Base-by-base conservation (phyloP, 306 rosid species). In the Pachyrhizus erosus region DNA sequence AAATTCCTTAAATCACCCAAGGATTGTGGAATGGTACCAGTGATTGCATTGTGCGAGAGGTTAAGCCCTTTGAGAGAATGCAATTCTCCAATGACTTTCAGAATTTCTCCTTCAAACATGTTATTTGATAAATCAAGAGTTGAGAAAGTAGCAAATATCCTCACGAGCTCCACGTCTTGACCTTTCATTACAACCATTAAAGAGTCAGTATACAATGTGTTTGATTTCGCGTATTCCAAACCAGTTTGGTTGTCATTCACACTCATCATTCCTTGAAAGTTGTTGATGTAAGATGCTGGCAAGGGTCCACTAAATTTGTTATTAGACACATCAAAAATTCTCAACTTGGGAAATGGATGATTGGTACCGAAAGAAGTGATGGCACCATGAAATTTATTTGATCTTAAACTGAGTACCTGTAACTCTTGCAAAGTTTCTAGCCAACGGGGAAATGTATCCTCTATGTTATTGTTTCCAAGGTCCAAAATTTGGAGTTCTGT, bases 341-440 rank as follows among this genome's bases (percentile, higher is more conserved):
- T 58, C 34, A 58, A 12, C 0, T 3, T 58, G 7, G 33, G 9
- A 24, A 58, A 58, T 10, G 34, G 65, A 9, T 5, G 66, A 12
- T 85, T 66, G 2, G 29, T 58, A 26, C 4, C 37, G 4, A 71
- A 46, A 61, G 37, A 15, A 1, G n/a, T 11, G 26, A 90, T 86
- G 39, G 6, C 5, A 48, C 91, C 94, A 75, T 66, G n/a, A 29
- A 90, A 66, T 15, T 33, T 86, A 9, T 88, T 90, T 14, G 85
- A 73, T 6, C 87, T 18, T 21, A 90, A 70, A 21, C 65, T 43
- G 23, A 90, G 87, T 61, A 83, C 87, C 1, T 66, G 79, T 1
- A 90, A 83, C 14, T 37, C 1, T 2, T 70, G 76, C 2, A 87
- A 76, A 24, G 52, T 17, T 49, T 70, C 87, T 60, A 90, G 37